Evolutionary conservation across 2,329 filamentous ascomycete genomes (phyloP), one percentile per base, ranked within the genome.

Genomic region (Claviceps sp.): DNA sequence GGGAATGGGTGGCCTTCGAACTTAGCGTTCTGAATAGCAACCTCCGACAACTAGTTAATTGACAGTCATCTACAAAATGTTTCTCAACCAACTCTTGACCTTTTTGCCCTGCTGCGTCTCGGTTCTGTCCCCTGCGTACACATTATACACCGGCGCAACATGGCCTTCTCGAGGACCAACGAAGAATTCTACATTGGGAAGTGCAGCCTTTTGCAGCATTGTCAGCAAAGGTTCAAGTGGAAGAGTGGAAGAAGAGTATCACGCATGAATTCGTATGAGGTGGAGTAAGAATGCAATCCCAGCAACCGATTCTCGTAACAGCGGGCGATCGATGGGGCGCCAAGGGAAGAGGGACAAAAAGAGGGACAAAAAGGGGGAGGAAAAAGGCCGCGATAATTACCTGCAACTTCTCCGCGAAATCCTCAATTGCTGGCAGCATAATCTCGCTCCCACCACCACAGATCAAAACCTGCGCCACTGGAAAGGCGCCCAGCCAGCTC

Each of bases 31-130:
- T 34, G 29, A 11, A 34, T 34, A 34, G 29, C 29, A 34, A 34
- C 9, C 29, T 34, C 11, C 29, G 9, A 11, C 4, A 34, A 34
- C 9, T 34, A 34, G 29, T 11, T 34, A 34, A 34, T 34, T 34
- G 29, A 34, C 29, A 20, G n/a, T 16, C 8, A 43, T 45, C 45
- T 57, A 57, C 42, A 57, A 37, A 17, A 55, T 17, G 9, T 58
- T 54, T 26, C 37, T 46, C 47, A 59, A 45, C 58, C 58, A 60
- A 8, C 49, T 34, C 48, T 60, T 60, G 20, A 60, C 34, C 50
- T 53, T 59, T 46, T 51, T 56, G 7, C 57, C 58, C 43, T 60
- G 58, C 22, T 53, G 47, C 5, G 57, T 60, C 50, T 60, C 58
- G 4, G 50, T 55, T 2, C 49, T 53, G 37, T 57, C 53, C 9